Percentiles rank a stretch among this genome's conserved stretches.
phyloP scores from a whole-genome alignment of 768 basidiomycete species.

The Hortiboletus campestris region DNA sequence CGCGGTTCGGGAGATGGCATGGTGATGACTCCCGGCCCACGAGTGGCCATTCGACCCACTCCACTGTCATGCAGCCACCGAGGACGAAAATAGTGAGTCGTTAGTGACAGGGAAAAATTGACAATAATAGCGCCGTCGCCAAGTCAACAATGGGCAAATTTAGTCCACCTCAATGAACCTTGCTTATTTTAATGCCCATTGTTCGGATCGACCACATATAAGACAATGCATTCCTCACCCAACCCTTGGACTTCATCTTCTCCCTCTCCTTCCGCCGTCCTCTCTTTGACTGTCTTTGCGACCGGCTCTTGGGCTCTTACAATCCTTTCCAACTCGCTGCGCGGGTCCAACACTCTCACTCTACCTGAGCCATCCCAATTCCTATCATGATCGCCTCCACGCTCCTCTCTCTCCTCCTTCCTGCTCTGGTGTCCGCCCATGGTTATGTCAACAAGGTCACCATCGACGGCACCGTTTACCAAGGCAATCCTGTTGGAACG shows the following conservation, averaged over 20 bases:
- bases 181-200: neutral
- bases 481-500: conserved; percentile 32
- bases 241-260: no score
- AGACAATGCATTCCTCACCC: neutral
- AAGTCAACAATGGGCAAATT: neutral
- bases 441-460: conserved; percentile 26
- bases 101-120: neutral
- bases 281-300: neutral
- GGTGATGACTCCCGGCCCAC: no score
- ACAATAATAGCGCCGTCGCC: neutral
- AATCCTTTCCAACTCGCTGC: conserved; percentile 19
- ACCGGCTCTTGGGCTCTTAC: neutral
- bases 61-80: no score
- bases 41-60: no score
- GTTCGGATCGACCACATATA: neutral
- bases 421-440: conserved; percentile 28
- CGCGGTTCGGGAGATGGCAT: no score
- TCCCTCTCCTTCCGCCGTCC: neutral
- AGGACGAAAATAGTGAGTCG: no score
- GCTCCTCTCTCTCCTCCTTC: conserved; percentile 19
- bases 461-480: conserved; percentile 29
- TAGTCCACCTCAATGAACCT: no score
- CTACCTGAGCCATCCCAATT: neutral
- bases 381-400: conserved; percentile 14
- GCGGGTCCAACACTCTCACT: conserved; percentile 12